Percentiles rank a stretch among this genome's conserved stretches.
These are phyloP conservation scores for Aspergillus eucalypticola DNA, from an alignment of 2,329 filamentous ascomycete species.

Conservation along the genomic window DNA sequence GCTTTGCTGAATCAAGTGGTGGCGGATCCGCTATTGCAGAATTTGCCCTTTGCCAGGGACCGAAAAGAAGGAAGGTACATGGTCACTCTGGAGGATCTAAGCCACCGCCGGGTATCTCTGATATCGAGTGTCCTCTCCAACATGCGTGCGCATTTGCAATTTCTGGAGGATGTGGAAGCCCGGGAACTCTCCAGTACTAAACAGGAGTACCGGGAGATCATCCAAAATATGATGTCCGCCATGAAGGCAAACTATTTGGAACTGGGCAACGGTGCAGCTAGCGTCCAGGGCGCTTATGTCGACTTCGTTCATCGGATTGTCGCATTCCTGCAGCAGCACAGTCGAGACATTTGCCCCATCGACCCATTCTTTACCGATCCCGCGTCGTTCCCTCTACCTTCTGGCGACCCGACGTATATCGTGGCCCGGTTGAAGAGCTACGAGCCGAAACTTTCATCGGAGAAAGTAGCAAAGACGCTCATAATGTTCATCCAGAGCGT, in stretches of 20 bases:
- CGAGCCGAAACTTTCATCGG: slow-evolving; percentile 52
- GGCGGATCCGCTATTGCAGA: slow-evolving; percentile 53
- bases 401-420: slow-evolving; percentile 62
- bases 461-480: slow-evolving; percentile 55
- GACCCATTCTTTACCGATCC: slow-evolving; percentile 63
- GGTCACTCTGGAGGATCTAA: slow-evolving; percentile 56
- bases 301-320: slow-evolving; percentile 63
- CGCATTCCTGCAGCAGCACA: slow-evolving; percentile 62
- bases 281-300: slow-evolving; percentile 56
- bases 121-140: slow-evolving; percentile 60
- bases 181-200: slow-evolving; percentile 38
- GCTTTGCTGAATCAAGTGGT: slow-evolving; percentile 52
- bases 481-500: slow-evolving; percentile 61
- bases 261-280: slow-evolving; percentile 40
- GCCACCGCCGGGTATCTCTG: slow-evolving; percentile 55
- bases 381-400: slow-evolving; percentile 60
- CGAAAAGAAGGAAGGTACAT: slow-evolving; percentile 40
- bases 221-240: slow-evolving; percentile 58
- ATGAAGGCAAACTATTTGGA: slow-evolving; percentile 65
- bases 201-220: slow-evolving; percentile 52
- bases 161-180: slow-evolving; percentile 33
- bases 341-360: slow-evolving; percentile 55
- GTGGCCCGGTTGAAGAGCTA: slow-evolving; percentile 63
- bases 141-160: slow-evolving; percentile 55
- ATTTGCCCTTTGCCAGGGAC: slow-evolving; percentile 58